Evolutionary conservation across 768 basidiomycete genomes (phyloP).

Genomic region (Gloeophyllum trabeum): DNA sequence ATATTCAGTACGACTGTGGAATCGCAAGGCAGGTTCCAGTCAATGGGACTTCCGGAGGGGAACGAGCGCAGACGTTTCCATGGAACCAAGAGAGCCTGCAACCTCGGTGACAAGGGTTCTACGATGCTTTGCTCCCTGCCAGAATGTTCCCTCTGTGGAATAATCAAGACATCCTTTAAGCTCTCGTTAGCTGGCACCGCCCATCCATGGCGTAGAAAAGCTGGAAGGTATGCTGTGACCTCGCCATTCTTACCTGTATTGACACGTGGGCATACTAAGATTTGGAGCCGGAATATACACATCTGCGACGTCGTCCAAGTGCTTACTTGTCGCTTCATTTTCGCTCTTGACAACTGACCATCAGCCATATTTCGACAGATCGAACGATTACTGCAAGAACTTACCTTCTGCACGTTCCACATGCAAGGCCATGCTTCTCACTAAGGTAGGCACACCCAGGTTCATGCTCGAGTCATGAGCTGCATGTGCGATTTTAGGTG

Average conservation of each 20-base stretch:
- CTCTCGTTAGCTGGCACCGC: slow-evolving; percentile 55
- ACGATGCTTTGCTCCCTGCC: slow-evolving; percentile 39
- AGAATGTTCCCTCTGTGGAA: slow-evolving; percentile 53
- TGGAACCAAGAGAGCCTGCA: slow-evolving; percentile 56
- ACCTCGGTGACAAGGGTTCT: slow-evolving; percentile 50
- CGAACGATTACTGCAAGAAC: slow-evolving; percentile 62
- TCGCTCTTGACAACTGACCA: background rate
- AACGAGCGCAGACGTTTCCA: slow-evolving; percentile 73
- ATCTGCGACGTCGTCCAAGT: slow-evolving; percentile 73
- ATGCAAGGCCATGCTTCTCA: slow-evolving; percentile 57
- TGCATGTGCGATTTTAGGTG: no score
- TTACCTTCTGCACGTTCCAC: slow-evolving; percentile 38
- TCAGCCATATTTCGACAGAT: slow-evolving; percentile 25
- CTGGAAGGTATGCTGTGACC: no score
- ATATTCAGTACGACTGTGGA: slow-evolving; percentile 48
- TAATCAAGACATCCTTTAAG: slow-evolving; percentile 55
- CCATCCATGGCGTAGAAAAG: slow-evolving; percentile 61
- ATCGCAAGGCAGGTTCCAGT: slow-evolving; percentile 42
- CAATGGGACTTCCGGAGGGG: slow-evolving; percentile 43
- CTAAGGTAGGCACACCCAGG: no score
- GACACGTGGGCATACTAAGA: slow-evolving; percentile 17
- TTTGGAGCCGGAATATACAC: slow-evolving; percentile 68
- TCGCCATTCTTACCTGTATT: background rate
- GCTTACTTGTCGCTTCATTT: slow-evolving; percentile 7
- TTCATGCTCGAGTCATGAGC: no score